Evolutionary conservation across 495 filamentous ascomycete species (phyloP), one percentile per base, ranked within the genome.

Genomic region (Podospora anserina): DNA sequence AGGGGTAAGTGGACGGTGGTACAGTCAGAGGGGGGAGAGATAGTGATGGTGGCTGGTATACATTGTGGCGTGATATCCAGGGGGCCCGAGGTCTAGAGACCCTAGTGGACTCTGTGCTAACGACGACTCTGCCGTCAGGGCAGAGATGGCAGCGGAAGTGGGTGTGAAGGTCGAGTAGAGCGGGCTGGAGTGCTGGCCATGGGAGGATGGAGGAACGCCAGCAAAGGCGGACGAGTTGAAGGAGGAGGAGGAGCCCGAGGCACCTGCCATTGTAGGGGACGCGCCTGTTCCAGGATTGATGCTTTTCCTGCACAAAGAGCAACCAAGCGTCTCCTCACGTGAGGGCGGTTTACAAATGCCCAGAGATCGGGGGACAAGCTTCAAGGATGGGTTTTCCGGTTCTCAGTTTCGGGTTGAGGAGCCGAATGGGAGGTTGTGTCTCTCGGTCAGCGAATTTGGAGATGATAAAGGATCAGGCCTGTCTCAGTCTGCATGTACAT

Each of bases 61-160:
- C 76, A 79, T 79, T 67, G 75, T 77, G 49, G 78, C 78, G 71
- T 75, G 71, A 65, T 76, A 79, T 13, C 78, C 78, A 18, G 78
- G 78, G 30, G 78, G 78, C 13, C 78, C 78, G 28, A 79, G 75
- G 49, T 79, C 78, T 26, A 79, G 76, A 3, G 78, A 75, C 53
- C 70, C 75, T 11, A 77, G 75, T 63, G 78, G 71, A 15, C 73
- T 72, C n/a, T 68, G 64, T 58, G 74, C 76, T 67, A 71, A 72
- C 16, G 75, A 75, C 5, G 76, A 75, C 57, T 76, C 71, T 56
- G 74, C 66, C 18, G 78, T 77, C 30, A 75, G 27, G 26, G 73
- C 73, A 20, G 77, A 78, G 39, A 77, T 70, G 39, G 69, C 74
- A 28, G 72, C 73, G 20, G 77, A 78, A 60, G 66, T 75, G 20